These are phyloP conservation scores for Coniochaeta sp. DNA, from an alignment of 2,329 filamentous ascomycete genomes.

Conservation along the genomic window DNA sequence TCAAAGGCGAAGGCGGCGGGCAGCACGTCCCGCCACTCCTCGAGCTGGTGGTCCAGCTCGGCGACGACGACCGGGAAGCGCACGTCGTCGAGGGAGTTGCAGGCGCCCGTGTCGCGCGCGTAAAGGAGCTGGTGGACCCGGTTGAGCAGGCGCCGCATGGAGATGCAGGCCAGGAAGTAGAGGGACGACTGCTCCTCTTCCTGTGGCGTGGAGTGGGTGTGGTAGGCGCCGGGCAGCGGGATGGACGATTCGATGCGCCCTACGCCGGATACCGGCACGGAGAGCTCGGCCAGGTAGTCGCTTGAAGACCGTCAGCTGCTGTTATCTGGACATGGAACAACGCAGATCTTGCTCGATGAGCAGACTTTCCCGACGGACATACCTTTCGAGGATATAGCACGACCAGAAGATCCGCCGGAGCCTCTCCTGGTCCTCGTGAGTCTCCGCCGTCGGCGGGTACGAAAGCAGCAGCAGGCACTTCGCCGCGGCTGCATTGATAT, in stretches of 20 bases:
- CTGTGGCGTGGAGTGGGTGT: constrained; percentile 29
- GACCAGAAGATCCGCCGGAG: constrained; percentile 46
- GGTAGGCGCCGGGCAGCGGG: constrained; percentile 36
- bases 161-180: constrained; percentile 47
- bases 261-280: constrained; percentile 42
- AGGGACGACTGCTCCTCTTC: constrained; percentile 40
- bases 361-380: background rate
- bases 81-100: constrained; percentile 26
- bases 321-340: background rate
- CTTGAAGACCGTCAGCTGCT: constrained; percentile 16
- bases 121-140: constrained; percentile 42
- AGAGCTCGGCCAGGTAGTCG: constrained; percentile 45
- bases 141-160: constrained; percentile 39
- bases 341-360: no score
- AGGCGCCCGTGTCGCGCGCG: constrained; percentile 33
- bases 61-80: constrained; percentile 40
- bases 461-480: constrained; percentile 42
- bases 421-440: constrained; percentile 35
- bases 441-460: constrained; percentile 27
- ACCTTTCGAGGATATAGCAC: constrained; percentile 47
- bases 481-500: constrained; percentile 38
- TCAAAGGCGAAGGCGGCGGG: constrained; percentile 34
- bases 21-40: constrained; percentile 39
- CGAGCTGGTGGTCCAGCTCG: constrained; percentile 40
- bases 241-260: constrained; percentile 43